Conservation (phyloP, 2,329 filamentous ascomycete genomes). For the Beauveria pseudobassiana region DNA sequence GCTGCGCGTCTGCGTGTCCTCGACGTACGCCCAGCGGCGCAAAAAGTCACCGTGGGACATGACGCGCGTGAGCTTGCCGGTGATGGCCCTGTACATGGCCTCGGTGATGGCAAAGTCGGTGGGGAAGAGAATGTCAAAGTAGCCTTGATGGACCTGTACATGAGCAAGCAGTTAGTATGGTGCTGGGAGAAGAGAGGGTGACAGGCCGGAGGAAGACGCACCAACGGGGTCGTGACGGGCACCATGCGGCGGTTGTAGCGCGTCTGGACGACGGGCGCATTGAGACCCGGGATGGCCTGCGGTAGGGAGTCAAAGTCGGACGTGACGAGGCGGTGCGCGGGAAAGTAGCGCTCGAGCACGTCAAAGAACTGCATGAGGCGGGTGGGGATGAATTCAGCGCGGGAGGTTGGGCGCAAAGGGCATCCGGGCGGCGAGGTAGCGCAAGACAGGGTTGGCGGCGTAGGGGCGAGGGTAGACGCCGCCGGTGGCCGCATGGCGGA, state of each 20-base stretch:
- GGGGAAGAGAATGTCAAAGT: constrained; percentile 97
- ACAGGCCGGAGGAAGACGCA: constrained; percentile 36
- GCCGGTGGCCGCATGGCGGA: constrained; percentile 69
- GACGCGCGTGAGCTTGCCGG: constrained; percentile 81
- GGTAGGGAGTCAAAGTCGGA: constrained; percentile 87
- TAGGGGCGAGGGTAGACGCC: constrained; percentile 58
- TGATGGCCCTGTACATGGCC: constrained; percentile 85
- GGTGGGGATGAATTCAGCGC: constrained; percentile 90
- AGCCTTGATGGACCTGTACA: constrained; percentile 83
- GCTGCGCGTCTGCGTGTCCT: constrained; percentile 79
- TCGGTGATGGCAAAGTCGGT: constrained; percentile 91
- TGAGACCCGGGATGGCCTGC: constrained; percentile 74
- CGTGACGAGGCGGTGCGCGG: constrained; percentile 77
- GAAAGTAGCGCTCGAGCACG: constrained; percentile 80
- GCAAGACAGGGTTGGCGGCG: constrained; percentile 43
- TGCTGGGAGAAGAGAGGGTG: not conserved
- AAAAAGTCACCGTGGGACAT: constrained; percentile 87
- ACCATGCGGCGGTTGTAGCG: constrained; percentile 81
- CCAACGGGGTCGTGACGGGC: constrained; percentile 81
- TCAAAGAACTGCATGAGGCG: constrained; percentile 96
- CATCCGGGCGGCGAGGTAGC: constrained; percentile 54
- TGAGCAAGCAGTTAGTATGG: not conserved
- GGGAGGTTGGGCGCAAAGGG: constrained; percentile 70
- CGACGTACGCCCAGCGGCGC: constrained; percentile 78
- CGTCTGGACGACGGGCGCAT: constrained; percentile 94